These are phyloP conservation scores for Podosphaera leucotricha DNA, from an alignment of 2,329 filamentous ascomycete species.

Conservation along the genomic window DNA sequence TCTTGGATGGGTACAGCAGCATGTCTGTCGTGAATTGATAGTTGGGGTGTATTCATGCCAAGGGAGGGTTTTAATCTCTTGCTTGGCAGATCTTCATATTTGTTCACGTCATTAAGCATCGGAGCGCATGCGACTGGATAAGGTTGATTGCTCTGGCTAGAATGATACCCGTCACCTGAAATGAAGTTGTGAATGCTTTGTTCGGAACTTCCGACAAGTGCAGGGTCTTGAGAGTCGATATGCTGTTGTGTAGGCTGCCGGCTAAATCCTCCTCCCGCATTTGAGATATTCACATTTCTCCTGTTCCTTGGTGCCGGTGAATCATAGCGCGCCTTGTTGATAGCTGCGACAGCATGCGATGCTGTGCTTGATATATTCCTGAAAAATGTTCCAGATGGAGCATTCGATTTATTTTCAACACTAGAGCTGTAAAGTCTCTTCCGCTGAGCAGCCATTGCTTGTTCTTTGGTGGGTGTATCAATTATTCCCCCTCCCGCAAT, in stretches of 20 bases:
- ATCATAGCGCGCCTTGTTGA: constrained; percentile 88
- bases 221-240: constrained; percentile 34
- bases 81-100: constrained; percentile 51
- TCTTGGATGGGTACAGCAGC: constrained; percentile 32
- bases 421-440: constrained; percentile 74
- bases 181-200: constrained; percentile 52
- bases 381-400: constrained; percentile 70
- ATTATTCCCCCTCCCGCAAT: constrained; percentile 49
- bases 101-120: constrained; percentile 19
- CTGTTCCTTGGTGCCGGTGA: constrained; percentile 47
- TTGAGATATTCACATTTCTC: constrained; percentile 33
- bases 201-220: constrained; percentile 53
- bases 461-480: constrained; percentile 93
- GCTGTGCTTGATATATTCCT: constrained; percentile 89
- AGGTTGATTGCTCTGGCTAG: constrained; percentile 33
- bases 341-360: constrained; percentile 78
- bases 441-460: constrained; percentile 86
- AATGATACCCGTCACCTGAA: constrained; percentile 51
- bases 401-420: constrained; percentile 42
- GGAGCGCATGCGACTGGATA: constrained; percentile 34
- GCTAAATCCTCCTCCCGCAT: constrained; percentile 36
- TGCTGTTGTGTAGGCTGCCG: constrained; percentile 49
- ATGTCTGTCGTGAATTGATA: constrained; percentile 18
- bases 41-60: constrained; percentile 23
- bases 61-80: constrained; percentile 45